Conservation (phyloP, 352 stramenopile species). For the Halophytophthora polymorphica region DNA sequence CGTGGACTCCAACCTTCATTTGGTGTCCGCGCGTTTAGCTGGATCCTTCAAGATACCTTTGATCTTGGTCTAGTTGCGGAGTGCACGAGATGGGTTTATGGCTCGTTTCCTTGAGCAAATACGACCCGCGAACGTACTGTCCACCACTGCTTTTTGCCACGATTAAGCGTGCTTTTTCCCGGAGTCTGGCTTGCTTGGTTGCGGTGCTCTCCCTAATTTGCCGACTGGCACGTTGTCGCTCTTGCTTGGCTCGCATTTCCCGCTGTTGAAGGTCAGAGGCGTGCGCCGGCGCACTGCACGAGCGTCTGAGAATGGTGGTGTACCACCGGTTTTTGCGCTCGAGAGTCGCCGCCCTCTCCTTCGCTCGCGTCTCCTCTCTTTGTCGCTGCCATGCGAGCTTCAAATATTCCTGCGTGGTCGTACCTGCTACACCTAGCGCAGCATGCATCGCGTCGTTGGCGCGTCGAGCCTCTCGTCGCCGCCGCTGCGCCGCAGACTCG, state of each 20-base stretch:
- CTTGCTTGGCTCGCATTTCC: not conserved
- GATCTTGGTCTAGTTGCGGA: not conserved
- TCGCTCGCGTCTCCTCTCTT: conserved; percentile 5
- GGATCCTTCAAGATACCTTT: not conserved
- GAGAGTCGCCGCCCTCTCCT: conserved; percentile 2
- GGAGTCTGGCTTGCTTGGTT: not conserved
- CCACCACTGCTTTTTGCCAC: conserved; percentile 16
- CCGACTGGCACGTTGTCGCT: not conserved
- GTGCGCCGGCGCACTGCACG: no score
- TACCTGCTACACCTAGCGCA: conserved; percentile 25
- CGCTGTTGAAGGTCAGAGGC: not conserved
- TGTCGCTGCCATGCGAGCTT: conserved; percentile 5
- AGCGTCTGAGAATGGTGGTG: no score
- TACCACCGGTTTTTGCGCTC: conserved; percentile 23
- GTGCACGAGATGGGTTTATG: not conserved
- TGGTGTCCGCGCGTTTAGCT: not conserved
- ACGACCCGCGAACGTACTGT: conserved; percentile 36
- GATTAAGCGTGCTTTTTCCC: conserved; percentile 17
- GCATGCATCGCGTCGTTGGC: conserved; percentile 25
- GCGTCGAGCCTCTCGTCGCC: conserved; percentile 17
- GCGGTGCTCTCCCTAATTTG: not conserved
- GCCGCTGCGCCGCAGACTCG: conserved; percentile 2
- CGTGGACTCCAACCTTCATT: not conserved
- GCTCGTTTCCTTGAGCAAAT: conserved; percentile 21
- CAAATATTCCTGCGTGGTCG: conserved; percentile 21